These are phyloP conservation scores for Chamaenerion angustifolium DNA, from an alignment of 345 rosid species.

Conservation along the genomic window DNA sequence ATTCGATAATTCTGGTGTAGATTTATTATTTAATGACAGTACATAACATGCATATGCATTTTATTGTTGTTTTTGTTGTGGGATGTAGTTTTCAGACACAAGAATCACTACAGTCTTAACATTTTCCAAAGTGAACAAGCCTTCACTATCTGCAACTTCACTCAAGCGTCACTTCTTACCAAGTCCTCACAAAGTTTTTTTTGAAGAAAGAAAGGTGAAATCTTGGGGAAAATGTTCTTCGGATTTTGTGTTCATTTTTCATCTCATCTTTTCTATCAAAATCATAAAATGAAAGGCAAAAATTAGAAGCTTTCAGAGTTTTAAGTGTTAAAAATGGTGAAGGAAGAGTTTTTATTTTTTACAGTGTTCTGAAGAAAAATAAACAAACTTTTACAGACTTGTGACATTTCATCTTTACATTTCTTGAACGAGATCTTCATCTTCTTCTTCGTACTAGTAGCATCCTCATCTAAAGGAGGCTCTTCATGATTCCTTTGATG, in stretches of 20 bases:
- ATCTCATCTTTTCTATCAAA: background rate
- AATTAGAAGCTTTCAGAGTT: too few relatives aligned
- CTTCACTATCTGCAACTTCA: slow-evolving; percentile 63
- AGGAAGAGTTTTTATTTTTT: too few relatives aligned
- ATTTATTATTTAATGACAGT: background rate
- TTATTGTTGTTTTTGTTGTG: slow-evolving; percentile 3
- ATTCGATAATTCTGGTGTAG: too few relatives aligned
- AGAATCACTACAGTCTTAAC: slow-evolving; percentile 54
- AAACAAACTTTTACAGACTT: background rate
- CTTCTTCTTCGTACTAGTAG: slow-evolving; percentile 34
- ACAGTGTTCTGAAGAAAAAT: too few relatives aligned
- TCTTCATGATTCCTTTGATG: too few relatives aligned
- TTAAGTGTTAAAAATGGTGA: too few relatives aligned
- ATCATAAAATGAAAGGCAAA: too few relatives aligned
- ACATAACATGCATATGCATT: too few relatives aligned
- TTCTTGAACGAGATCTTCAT: too few relatives aligned
- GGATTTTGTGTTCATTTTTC: background rate
- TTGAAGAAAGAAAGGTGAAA: too few relatives aligned
- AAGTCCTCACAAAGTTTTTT: slow-evolving; percentile 36
- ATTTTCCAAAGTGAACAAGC: slow-evolving; percentile 77
- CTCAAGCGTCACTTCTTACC: slow-evolving; percentile 69
- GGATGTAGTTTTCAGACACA: slow-evolving; percentile 71
- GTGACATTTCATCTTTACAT: background rate
- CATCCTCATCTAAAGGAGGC: too few relatives aligned
- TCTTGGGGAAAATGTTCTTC: too few relatives aligned